Base-by-base conservation (phyloP, 179 eudicot genomes). In the Corrigiola litoralis region DNA sequence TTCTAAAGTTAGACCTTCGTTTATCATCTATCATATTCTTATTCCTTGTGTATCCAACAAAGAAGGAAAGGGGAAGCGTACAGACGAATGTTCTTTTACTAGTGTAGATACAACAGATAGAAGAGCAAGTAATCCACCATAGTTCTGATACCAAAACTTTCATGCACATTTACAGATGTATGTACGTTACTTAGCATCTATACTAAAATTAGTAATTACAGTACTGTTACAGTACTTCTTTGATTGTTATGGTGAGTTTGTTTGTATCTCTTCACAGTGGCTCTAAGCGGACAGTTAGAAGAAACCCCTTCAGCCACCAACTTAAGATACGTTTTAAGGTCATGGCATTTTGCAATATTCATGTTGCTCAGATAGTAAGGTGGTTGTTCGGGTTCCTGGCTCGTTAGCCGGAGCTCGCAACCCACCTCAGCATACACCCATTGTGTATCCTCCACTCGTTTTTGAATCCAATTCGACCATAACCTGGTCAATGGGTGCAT, bases 401-500 rank as follows among this genome's bases (percentile, higher is more conserved):
- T 66, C 20, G 61, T 46, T 25, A 80, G 27, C 49, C 79, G 58
- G 16, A 80, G 76, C 72, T 80, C 84, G 29, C 70, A 51, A 3
- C 84, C 84, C 31, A 80, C 79, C 68, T 80, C 81, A 0, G 75
- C 80, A 49, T 80, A 80, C n/a, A 46, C 74, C 84, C 78, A 76
- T 23, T 69, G 76, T 3, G 70, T 73, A 25, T 72, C 68, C 21
- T 58, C 71, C 52, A 66, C 75, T 33, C 70, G 56, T 37, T 58
- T 67, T 47, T 72, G 70, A 2, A 76, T 4, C 83, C 83, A 79
- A 4, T 31, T 62, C 17, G 56, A 31, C 56, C 67, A 63, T 4
- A 53, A 33, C 16, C 51, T 34, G 3, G 21, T 33, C 17, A 45
- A 36, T 10, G 38, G 27, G 32, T 54, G 42, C 28, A 45, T 0